These are phyloP conservation scores for Aspergillus ibericus DNA, from an alignment of 2,329 filamentous ascomycete genomes.

Conservation along the genomic window DNA sequence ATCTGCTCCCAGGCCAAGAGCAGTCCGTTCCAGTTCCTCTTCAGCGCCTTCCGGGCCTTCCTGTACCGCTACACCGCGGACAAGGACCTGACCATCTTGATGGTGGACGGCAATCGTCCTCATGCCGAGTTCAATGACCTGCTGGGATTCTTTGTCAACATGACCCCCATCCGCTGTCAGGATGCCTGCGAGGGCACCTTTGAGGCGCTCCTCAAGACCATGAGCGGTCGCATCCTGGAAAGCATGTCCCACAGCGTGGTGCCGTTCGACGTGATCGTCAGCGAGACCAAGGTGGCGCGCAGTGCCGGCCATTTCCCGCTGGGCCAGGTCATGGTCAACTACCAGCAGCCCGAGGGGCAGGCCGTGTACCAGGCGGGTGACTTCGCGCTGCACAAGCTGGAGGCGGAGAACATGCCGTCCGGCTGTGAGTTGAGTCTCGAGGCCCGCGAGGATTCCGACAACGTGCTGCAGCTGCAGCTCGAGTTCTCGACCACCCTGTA, in stretches of 20 bases:
- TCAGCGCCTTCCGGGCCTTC: slow-evolving; percentile 1
- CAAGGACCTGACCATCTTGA: neutral
- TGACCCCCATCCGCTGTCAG: neutral
- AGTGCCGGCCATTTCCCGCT: slow-evolving; percentile 2
- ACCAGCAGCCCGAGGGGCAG: neutral
- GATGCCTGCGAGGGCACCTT: neutral
- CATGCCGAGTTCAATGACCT: neutral
- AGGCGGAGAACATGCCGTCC: neutral
- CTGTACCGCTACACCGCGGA: slow-evolving; percentile 2
- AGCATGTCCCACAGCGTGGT: neutral
- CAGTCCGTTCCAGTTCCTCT: neutral
- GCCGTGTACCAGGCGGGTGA: neutral
- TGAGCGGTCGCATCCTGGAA: neutral
- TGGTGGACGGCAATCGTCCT: slow-evolving; percentile 6
- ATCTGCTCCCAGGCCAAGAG: neutral
- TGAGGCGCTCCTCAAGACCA: neutral
- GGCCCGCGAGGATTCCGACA: neutral
- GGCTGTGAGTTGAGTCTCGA: neutral
- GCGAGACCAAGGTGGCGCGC: neutral
- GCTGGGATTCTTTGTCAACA: slow-evolving; percentile 5
- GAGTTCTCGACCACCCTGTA: slow-evolving; percentile 3
- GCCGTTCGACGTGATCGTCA: slow-evolving; percentile 6
- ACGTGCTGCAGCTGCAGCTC: neutral
- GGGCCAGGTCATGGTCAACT: slow-evolving; percentile 3
- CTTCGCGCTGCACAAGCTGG: neutral